Conservation (phyloP, 1,284 basidiomycete species). For the Pseudozyma thailandica region DNA sequence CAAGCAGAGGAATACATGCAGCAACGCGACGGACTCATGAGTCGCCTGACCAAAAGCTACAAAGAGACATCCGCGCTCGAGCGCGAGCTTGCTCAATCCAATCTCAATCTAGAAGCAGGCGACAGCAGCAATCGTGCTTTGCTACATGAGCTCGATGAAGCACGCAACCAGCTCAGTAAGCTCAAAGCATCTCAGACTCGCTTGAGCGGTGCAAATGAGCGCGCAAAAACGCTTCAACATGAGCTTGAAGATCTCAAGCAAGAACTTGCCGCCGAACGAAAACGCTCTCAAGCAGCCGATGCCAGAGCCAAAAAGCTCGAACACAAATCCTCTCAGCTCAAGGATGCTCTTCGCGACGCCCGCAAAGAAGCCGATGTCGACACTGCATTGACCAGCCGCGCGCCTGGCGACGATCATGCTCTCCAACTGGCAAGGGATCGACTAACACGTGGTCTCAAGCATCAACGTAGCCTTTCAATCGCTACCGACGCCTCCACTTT, state of each 20-base stretch:
- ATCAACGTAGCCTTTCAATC: constrained; percentile 21
- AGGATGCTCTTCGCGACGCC: constrained; percentile 39
- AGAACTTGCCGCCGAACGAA: constrained; percentile 79
- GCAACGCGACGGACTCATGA: constrained; percentile 60
- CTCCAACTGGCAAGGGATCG: constrained; percentile 36
- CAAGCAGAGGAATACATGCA: constrained; percentile 65
- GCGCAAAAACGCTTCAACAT: constrained; percentile 21
- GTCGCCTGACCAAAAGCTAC: constrained; percentile 52
- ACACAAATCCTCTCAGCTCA: constrained; percentile 27
- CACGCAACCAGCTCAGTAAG: constrained; percentile 77
- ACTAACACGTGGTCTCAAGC: constrained; percentile 31
- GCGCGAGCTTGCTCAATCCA: constrained; percentile 81
- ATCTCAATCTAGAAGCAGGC: constrained; percentile 82
- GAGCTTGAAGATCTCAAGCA: constrained; percentile 87
- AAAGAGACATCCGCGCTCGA: constrained; percentile 54
- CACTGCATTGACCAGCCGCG: constrained; percentile 6
- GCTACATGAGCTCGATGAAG: constrained; percentile 80
- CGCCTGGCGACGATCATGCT: constrained; percentile 36
- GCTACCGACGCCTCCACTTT: constrained; percentile 4
- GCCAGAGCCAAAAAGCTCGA: constrained; percentile 73
- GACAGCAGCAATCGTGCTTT: constrained; percentile 82
- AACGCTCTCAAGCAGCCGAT: constrained; percentile 79
- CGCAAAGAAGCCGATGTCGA: constrained; percentile 25
- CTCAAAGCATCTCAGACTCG: constrained; percentile 77
- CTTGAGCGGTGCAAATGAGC: constrained; percentile 70